Conservation (phyloP, 306 rosid genomes). For the Spatholobus suberectus region DNA sequence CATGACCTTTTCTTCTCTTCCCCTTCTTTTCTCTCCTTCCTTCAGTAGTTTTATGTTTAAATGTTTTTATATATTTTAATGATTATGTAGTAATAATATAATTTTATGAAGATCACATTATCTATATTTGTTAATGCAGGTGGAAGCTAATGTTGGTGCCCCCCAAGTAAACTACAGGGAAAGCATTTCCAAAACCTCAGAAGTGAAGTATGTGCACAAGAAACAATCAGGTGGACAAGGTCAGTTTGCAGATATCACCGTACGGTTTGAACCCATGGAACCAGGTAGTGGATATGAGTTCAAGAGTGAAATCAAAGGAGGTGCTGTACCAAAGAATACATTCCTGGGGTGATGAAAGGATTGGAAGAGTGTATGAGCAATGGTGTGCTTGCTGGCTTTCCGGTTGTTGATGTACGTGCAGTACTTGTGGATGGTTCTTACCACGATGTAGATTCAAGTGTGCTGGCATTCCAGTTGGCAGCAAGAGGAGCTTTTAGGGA, state of each 20-base stretch:
- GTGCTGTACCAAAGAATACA: constrained; percentile 91
- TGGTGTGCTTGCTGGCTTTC: constrained; percentile 96
- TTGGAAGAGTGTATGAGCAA: constrained; percentile 95
- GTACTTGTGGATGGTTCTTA: constrained; percentile 84
- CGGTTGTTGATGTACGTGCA: constrained; percentile 91
- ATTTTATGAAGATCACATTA: constrained; percentile 19
- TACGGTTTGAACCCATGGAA: constrained; percentile 93
- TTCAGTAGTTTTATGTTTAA: neutral
- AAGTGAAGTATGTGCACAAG: constrained; percentile 90
- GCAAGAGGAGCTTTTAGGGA: constrained; percentile 97
- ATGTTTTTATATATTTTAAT: neutral
- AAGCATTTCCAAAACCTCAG: constrained; percentile 78
- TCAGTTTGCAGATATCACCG: constrained; percentile 91
- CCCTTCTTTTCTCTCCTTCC: neutral
- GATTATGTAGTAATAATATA: neutral
- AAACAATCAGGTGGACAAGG: constrained; percentile 99
- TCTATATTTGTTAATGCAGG: constrained; percentile 58
- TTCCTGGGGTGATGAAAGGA: constrained; percentile 99
- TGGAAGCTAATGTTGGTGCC: constrained; percentile 97
- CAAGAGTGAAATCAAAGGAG: constrained; percentile 99
- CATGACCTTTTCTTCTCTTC: neutral
- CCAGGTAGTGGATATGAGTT: constrained; percentile 91
- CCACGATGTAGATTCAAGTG: constrained; percentile 98
- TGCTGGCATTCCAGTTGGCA: constrained; percentile 93
- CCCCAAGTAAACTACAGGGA: constrained; percentile 99